A percentile compares a stretch with the other conserved stretches of the same genome.
phyloP scores from a whole-genome alignment of 352 stramenopile genomes.

The Pythium sp. region DNA sequence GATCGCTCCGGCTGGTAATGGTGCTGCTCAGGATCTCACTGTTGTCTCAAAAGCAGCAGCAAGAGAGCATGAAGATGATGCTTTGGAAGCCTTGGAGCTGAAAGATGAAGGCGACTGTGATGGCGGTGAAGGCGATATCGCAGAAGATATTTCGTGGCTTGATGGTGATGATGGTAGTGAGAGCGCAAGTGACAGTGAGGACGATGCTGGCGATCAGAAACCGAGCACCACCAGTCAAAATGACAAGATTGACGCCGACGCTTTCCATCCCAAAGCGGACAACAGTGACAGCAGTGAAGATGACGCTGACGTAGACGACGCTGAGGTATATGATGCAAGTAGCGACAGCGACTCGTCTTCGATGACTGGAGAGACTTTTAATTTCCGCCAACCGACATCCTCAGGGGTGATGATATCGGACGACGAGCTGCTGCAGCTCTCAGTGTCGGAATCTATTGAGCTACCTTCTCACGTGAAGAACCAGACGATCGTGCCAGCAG shows the following conservation, averaged over 20 bases:
- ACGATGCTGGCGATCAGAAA: slow-evolving; percentile 10
- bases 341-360: not conserved
- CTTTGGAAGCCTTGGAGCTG: not conserved
- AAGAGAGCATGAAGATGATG: not conserved
- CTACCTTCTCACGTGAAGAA: slow-evolving; percentile 13
- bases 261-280: not conserved
- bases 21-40: not conserved
- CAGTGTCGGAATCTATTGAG: slow-evolving; percentile 30
- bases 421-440: slow-evolving; percentile 35
- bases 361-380: slow-evolving; percentile 7
- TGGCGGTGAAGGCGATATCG: slow-evolving; percentile 12
- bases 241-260: not conserved
- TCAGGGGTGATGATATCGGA: not conserved
- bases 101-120: slow-evolving; percentile 11
- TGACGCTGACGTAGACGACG: not conserved
- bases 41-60: not conserved
- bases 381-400: slow-evolving; percentile 6
- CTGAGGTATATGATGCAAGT: not conserved
- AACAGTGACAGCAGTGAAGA: slow-evolving; percentile 2
- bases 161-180: slow-evolving; percentile 20
- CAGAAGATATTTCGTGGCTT: slow-evolving; percentile 27
- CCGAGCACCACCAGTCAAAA: not conserved
- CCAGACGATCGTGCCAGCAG: not conserved
- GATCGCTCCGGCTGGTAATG: not conserved
- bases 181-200: slow-evolving; percentile 18